Evolutionary conservation across 2,329 filamentous ascomycete species (phyloP).

Genomic region (Camptophora hylomeconis): DNA sequence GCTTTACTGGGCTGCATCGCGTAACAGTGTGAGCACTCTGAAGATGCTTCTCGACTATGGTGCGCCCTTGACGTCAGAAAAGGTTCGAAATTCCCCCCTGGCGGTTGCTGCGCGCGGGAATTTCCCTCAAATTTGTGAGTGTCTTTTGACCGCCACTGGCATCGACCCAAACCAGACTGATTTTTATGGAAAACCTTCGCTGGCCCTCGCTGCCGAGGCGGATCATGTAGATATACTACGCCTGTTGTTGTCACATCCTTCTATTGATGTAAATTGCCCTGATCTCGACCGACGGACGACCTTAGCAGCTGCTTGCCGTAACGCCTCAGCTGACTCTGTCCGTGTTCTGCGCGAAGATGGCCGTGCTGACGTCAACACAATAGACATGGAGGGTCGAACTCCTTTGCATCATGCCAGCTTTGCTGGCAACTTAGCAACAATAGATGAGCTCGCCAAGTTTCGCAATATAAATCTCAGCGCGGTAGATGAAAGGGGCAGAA

Average conservation of each 20-base stretch:
- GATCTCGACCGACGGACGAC: constrained; percentile 4
- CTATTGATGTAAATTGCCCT: constrained; percentile 5
- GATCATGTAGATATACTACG: constrained; percentile 7
- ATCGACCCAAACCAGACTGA: constrained; percentile 7
- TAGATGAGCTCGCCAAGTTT: too few relatives aligned
- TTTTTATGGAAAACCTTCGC: constrained; percentile 2
- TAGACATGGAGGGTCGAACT: constrained; percentile 7
- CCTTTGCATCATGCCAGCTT: constrained; percentile 7
- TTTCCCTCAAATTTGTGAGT: constrained; percentile 5
- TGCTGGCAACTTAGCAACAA: too few relatives aligned
- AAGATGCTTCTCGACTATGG: too few relatives aligned
- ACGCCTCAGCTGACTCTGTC: too few relatives aligned
- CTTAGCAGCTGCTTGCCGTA: constrained; percentile 5
- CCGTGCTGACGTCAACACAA: constrained; percentile 7
- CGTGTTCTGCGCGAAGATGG: constrained; percentile 6
- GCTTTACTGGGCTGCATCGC: constrained; percentile 8
- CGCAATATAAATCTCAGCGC: too few relatives aligned
- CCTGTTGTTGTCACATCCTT: constrained; percentile 3
- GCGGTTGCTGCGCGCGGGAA: constrained; percentile 7
- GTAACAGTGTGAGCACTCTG: too few relatives aligned
- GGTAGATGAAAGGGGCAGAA: too few relatives aligned
- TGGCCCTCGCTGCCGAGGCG: constrained; percentile 5
- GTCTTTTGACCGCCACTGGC: constrained; percentile 3
- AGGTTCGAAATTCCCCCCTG: too few relatives aligned
- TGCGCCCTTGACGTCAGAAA: too few relatives aligned